Evolutionary conservation across 495 filamentous ascomycete genomes (phyloP), one percentile per base, ranked within the genome.

Genomic region (Daldinia grandis): DNA sequence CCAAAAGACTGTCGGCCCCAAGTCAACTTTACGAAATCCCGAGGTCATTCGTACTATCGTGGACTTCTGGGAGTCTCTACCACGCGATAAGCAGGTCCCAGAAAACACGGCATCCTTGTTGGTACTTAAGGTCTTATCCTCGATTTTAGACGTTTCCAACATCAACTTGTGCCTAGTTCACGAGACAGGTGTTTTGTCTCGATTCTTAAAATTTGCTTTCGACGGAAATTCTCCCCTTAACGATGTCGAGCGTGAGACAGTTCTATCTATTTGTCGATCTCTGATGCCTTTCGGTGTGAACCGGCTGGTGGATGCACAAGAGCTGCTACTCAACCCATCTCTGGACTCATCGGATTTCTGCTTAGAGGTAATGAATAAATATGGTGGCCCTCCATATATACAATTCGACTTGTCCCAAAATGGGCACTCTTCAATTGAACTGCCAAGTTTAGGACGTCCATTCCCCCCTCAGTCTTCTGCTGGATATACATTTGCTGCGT

Each of bases 391-490:
- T 31, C 86, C 94, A 3, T 93, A 91, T 72, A 90, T 99, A 74
- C 93, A 98, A 73, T 98, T 99, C 79, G 95, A 99, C 81, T 83
- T 98, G 55, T 95, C 93, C 4, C 80, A 91, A 24, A 84, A 95
- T 80, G 95, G 95, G 5, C 96, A 90, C 78, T 89, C 91, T 12
- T 97, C 95, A 0, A 86, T 98, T 72, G 95, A 98, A 73, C 84
- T 98, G 27, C 88, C 93, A 17, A 93, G 88, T 12, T 80, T 98
- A 49, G 92, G 92, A 10, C 88, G 91, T 27, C 80, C 89, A 15
- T 99, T 99, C 73, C 95, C 96, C 6, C 82, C 85, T 33, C 85
- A 87, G 17, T 88, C 91, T 15, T 87, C 88, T 25, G 79, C 84
- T 38, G 95, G 95, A 15, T 99, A 97, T 80, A 97, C 93, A 1